phyloP scores from a whole-genome alignment of 2,329 filamentous ascomycete species.

The Calonectria pseudoturangicola region DNA sequence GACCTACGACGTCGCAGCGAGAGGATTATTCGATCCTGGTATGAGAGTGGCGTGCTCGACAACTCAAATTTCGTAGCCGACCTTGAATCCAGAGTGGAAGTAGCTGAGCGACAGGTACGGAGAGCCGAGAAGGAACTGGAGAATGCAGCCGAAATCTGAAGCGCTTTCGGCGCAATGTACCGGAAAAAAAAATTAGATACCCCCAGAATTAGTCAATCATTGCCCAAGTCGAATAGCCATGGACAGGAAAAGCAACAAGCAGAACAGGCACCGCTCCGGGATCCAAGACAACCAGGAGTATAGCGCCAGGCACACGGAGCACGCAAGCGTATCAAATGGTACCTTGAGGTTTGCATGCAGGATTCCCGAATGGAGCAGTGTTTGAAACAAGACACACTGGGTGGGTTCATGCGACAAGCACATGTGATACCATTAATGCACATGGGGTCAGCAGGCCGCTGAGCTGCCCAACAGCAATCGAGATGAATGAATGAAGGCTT shows the following conservation, averaged over 20 bases:
- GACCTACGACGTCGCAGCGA: conserved; percentile 79
- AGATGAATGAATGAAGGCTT: conserved; percentile 20
- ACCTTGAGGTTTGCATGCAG: background rate
- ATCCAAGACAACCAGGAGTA: conserved; percentile 13
- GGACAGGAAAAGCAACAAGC: conserved; percentile 24
- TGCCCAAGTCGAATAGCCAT: conserved; percentile 10
- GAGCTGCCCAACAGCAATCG: background rate
- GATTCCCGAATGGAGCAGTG: conserved; percentile 1
- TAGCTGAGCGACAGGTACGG: conserved; percentile 79
- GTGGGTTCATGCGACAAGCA: conserved; percentile 6
- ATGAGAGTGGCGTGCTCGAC: conserved; percentile 81
- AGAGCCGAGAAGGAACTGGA: conserved; percentile 72
- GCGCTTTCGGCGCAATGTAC: background rate
- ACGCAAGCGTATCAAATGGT: conserved; percentile 8
- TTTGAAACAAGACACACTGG: conserved; percentile 19
- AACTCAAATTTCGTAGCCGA: conserved; percentile 82
- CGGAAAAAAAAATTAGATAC: conserved; percentile 11
- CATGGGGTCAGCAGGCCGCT: conserved; percentile 9
- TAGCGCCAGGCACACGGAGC: conserved; percentile 2
- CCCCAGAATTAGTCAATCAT: conserved; percentile 18
- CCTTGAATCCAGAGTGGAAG: conserved; percentile 80
- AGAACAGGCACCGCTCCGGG: conserved; percentile 3
- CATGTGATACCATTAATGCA: conserved; percentile 26
- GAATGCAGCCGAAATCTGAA: conserved; percentile 53
- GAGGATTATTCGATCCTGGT: conserved; percentile 79